Base-by-base conservation (phyloP, 1,139 yeast species). In the Geotrichum carabidarum region DNA sequence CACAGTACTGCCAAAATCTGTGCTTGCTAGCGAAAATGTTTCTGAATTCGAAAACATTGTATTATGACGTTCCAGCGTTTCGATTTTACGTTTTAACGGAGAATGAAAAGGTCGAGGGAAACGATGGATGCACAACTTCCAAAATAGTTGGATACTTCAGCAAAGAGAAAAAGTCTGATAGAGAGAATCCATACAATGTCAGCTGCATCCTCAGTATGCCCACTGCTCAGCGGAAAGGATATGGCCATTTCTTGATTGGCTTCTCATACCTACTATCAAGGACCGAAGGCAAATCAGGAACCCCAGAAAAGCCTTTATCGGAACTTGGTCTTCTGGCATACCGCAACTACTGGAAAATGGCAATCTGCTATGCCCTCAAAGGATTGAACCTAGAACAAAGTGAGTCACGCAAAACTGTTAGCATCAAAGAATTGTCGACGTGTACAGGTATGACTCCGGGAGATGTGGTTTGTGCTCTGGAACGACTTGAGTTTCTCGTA, bases 21-120 rank as follows among this genome's bases (percentile, higher is more conserved):
- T 93, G 99, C 72, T 74, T 93, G 47, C 71, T 93, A 59, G 96
- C 98, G 1, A 93, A 93, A 67, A 73, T 91, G 57, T 93, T 91
- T 64, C 75, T 93, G 50, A 90, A 90, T 69, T 88, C 96, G 8
- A 93, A 93, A 66, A 90, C 98, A 0, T 74, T 93, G 50, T 90
- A 90, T 66, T 90, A 90, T 67, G 98, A 91, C 65, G 98, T 93
- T 41, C 97, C 91, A 65, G 97, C 98, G 0, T 93, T 93, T 64
- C 78, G 87, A 66, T 93, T 93, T 66, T 93, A 93, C 69, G 82
- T 90, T 1, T 72, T 93, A 54, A 86, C 93, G 1, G 94, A 85
- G 63, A 74, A 79, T 34, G 91, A 84, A 63, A 75, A 73, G 8
- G 59, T 63, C 1, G 35, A 22, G 34, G 36, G 44, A 22, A n/a